Base-by-base conservation (phyloP, 2,329 filamentous ascomycete genomes). In the Berkeleyomyces rouxiae region DNA sequence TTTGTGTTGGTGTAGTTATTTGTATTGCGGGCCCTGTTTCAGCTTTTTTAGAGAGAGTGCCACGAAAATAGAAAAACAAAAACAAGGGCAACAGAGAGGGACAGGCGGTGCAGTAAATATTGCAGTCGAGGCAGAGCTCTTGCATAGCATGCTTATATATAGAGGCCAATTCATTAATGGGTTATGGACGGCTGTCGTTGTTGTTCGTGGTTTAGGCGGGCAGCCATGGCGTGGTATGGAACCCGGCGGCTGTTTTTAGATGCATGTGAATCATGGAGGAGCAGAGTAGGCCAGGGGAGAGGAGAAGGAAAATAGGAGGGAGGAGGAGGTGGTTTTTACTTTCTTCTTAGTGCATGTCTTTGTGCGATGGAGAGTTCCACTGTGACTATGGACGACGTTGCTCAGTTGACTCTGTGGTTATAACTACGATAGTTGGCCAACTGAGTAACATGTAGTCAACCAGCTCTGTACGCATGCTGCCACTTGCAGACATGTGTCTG, bases 251-350 rank as follows among this genome's bases (percentile, higher is more conserved):
- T 55, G 51, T 55, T 55, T 55, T 55, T 55, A 55, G 51, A 55
- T 55, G 51, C 13, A 55, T 55, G 51, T 55, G 51, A 55, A 55
- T 55, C 51, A 55, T 36, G 51, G 51, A 55, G 51, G 51, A 55
- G 9, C 13, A 55, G 49, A 13, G 10, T 53, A 13, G 37, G 33
- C 37, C 37, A 13, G 33, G 51, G 13, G 6, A 16, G 46, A 36
- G 47, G 13, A 49, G 46, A 7, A 49, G 46, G 46, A 23, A 53
- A 36, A 36, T 53, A 13, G 33, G 51, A 37, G 6, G 46, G 46
- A 36, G 47, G 13, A 16, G 46, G 13, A 49, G 46, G 46, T 49
- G n/a, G 3, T 23, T 23, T 23, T 23, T 23, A 23, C 23, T 23
- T 23, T 23, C 23, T 23, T 23, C 23, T 23, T 23, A 2, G 23